Base-by-base conservation (phyloP, 768 basidiomycete species). In the Chiua virens region DNA sequence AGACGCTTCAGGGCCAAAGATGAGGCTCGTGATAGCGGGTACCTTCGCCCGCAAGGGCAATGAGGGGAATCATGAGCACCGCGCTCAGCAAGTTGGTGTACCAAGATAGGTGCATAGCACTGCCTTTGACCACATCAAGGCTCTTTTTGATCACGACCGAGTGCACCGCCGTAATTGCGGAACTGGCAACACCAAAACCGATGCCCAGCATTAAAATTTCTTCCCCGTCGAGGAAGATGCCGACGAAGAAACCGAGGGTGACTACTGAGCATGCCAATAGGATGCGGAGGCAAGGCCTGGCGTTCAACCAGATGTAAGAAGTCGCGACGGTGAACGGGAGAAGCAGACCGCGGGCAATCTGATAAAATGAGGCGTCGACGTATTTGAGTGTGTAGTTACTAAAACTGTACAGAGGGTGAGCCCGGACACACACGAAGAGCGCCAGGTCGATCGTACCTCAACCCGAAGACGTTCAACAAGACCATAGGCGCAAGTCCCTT, bases 311-410 rank as follows among this genome's bases (percentile, higher is more conserved):
- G 61, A 90, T 23, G 67, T 81, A 88, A 37, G 95, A 94, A n/a
- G 92, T 86, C 62, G 76, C 74, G 60, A 97, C 92, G 17, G 96
- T 98, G 76, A 93, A 89, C 0, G 96, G 95, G 21, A 98, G 83
- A 25, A 98, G 83, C 53, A 98, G 79, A 10, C 95, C 95, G 15
- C 95, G 87, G 1, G 95, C 95, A 55, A 98, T 88, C 74, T 96
- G 94, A 69, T 96, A 94, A 71, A 96, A 93, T 0, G 92, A 94
- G 13, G 92, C 91, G 50, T 94, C 93, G 59, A 97, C 94, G 62
- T 89, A 92, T 83, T 93, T 91, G 52, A 95, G 79, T 36, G 89
- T 92, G 65, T 85, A 93, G 67, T 94, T 95, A 71, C 89, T 90
- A 64, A 90, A 87, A 62, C 89, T 92, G 65, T 27, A n/a, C 11